Evolutionary conservation across 495 filamentous ascomycete genomes (phyloP).

Genomic region (Aspergillus coremiiformis): DNA sequence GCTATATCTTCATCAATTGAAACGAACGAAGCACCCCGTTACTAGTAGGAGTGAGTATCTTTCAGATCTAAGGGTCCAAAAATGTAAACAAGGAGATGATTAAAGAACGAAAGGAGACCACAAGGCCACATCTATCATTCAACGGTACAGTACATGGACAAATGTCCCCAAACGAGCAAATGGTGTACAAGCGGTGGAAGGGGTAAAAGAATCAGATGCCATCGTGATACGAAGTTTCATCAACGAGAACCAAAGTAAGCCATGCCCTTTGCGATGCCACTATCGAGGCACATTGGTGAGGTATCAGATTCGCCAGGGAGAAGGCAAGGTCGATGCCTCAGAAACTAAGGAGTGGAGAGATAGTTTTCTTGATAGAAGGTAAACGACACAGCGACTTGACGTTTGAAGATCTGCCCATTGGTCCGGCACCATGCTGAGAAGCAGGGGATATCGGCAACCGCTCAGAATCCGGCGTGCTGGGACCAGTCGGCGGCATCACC

Average conservation of each 20-base stretch:
- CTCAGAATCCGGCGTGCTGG: not conserved
- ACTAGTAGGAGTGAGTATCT: not conserved
- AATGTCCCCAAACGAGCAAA: too few species aligned
- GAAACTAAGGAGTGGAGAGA: not conserved
- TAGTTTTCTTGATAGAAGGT: slow-evolving; percentile 10
- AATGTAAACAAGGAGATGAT: not conserved
- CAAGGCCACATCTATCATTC: not conserved
- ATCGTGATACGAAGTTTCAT: too few species aligned
- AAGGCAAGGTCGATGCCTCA: not conserved
- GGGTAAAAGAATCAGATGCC: too few species aligned
- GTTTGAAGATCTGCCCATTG: not conserved
- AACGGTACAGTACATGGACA: not conserved
- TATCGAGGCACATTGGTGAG: not conserved
- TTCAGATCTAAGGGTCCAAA: too few species aligned
- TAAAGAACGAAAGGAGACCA: not conserved
- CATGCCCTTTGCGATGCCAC: not conserved
- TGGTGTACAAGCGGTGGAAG: too few species aligned
- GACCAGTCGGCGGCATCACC: not conserved
- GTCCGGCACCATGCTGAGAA: not conserved
- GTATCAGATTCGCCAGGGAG: not conserved
- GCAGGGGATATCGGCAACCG: not conserved
- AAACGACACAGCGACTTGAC: slow-evolving; percentile 2
- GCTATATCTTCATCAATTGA: not conserved
- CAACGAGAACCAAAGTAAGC: too few species aligned
- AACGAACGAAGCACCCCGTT: too few species aligned